These are phyloP conservation scores for Filobasidium floriforme DNA, from an alignment of 768 basidiomycete species.

Conservation along the genomic window DNA sequence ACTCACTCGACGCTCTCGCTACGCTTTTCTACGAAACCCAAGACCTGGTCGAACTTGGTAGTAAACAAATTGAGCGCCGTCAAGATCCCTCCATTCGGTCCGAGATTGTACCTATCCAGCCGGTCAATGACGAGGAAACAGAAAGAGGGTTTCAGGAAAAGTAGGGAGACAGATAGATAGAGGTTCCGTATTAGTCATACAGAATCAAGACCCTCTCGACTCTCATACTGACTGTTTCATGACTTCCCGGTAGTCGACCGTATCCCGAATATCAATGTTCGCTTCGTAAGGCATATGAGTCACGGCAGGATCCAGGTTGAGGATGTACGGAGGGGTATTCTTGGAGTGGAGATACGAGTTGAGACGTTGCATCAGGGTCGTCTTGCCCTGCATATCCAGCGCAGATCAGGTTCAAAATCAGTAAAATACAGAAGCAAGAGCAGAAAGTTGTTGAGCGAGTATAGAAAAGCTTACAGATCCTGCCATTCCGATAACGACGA, in stretches of 20 bases:
- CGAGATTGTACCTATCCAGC: constrained; percentile 75
- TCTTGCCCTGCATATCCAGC: constrained; percentile 59
- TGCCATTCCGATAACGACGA: constrained; percentile 92
- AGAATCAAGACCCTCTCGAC: no score
- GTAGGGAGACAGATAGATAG: no score
- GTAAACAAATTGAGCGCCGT: constrained; percentile 96
- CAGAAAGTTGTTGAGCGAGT: neutral
- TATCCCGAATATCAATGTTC: constrained; percentile 97
- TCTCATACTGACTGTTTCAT: constrained; percentile 86
- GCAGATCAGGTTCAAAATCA: neutral
- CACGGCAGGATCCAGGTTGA: constrained; percentile 97
- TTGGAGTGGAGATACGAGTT: constrained; percentile 79
- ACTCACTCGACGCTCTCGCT: constrained; percentile 79
- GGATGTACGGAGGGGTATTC: constrained; percentile 70
- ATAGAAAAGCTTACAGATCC: constrained; percentile 53
- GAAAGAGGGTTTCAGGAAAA: neutral
- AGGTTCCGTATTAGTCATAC: no score
- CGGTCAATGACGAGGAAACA: neutral
- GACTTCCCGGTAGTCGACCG: constrained; percentile 92
- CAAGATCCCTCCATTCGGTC: constrained; percentile 94
- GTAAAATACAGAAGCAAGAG: neutral
- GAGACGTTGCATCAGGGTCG: constrained; percentile 89
- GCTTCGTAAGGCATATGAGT: constrained; percentile 83
- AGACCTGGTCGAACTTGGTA: constrained; percentile 96
- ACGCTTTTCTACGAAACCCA: constrained; percentile 81